Evolutionary conservation across 805 yeast species (phyloP).

Genomic region (Yarrowia sp.): DNA sequence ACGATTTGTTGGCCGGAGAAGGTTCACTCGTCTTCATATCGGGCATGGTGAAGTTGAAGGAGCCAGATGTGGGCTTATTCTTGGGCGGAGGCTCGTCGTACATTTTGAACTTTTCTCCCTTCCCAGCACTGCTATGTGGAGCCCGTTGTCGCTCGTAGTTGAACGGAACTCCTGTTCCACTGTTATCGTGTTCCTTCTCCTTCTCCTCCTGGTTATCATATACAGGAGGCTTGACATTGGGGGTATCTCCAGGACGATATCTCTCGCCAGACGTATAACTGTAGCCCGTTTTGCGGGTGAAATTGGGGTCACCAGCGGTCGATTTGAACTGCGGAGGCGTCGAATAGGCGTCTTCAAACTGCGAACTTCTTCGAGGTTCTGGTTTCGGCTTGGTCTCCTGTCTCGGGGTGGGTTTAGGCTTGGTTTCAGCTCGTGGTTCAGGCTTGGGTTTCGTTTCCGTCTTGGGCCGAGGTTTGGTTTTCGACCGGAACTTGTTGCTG

Average conservation of each 20-base stretch:
- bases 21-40: conserved; percentile 3
- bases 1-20: background rate
- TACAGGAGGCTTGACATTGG: conserved; percentile 14
- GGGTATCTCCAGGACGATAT: background rate
- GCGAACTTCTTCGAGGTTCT: too few species aligned
- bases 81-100: conserved; percentile 14
- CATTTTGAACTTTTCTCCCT: conserved; percentile 11
- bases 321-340: conserved; percentile 19
- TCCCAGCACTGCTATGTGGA: conserved; percentile 6
- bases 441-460: conserved; percentile 5
- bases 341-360: background rate
- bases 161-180: background rate
- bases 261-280: conserved; percentile 6
- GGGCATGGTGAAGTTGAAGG: conserved; percentile 20
- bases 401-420: background rate
- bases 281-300: conserved; percentile 8
- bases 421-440: background rate
- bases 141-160: background rate
- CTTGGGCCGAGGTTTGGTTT: background rate
- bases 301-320: conserved; percentile 1
- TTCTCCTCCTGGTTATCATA: background rate
- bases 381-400: conserved; percentile 3
- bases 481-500: background rate
- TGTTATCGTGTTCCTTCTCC: background rate
- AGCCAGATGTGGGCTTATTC: background rate